Base-by-base conservation (phyloP, 805 yeast species). In the Metschnikowia matae region DNA sequence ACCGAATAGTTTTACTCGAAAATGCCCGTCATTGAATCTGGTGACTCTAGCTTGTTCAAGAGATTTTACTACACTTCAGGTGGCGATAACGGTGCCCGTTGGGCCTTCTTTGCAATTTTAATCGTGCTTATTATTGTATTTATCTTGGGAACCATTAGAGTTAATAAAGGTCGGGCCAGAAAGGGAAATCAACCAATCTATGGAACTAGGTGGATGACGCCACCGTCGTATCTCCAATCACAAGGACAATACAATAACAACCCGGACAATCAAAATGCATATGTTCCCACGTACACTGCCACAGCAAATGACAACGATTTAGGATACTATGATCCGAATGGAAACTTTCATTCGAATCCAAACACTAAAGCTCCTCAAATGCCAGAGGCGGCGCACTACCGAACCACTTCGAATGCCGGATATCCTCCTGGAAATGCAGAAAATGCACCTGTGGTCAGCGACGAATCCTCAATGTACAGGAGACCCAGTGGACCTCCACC, bases 141-240 rank as follows among this genome's bases (percentile, higher is more conserved):
- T 2, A 55, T 84, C 3, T 29, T 78, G 0, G 76, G 77, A 42
- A 82, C 87, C 0, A 65, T 85, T 23, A 60, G 79, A 35, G 70
- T 80, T 13, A 87, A 87, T 60, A 77, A 71, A 42, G 74, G 73
- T 49, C 74, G 95, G 64, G 55, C 69, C 8, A 66, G 61, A 40
- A 60, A 62, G 21, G 85, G 85, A 1, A 68, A 72, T 54, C 72
- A 69, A 26, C 96, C 96, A 0, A 71, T 88, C 1, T 70, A 79
- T 52, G 92, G 92, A 8, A 87, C 94, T 0, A 80, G 87, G 10
- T 87, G 95, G 95, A 81, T 89, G 71, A 85, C 94, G 0, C 96
- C 96, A 6, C 95, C 95, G 0, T 74, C 84, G 10, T 88, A 88
- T 61, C 63, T 73, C 43, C 89, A 83, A 56, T 79, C 89, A 1